A percentile compares a stretch with the other conserved stretches of the same genome.
Conservation (phyloP, 176 grass and related monocot genomes). For the Coix lacrymajobi region DNA sequence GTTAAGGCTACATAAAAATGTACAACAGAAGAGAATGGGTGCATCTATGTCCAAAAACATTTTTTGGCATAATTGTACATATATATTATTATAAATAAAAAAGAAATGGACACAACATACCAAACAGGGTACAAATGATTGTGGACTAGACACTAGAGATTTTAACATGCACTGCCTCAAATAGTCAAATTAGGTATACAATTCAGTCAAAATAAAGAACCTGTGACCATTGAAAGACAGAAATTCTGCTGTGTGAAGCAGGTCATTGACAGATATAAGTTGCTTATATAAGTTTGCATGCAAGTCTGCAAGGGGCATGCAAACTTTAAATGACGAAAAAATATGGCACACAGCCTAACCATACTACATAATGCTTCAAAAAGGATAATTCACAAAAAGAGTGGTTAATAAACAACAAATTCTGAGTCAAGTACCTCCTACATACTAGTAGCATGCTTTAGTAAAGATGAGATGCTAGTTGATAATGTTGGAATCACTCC, state of each 20-base stretch:
- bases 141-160: not conserved
- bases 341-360: not conserved
- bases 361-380: not conserved
- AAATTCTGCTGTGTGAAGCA: not conserved
- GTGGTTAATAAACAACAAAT: not conserved
- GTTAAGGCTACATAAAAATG: not conserved
- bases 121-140: not conserved
- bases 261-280: not conserved
- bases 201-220: not conserved
- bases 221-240: not conserved
- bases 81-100: not conserved
- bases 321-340: not conserved
- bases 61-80: not conserved
- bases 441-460: not conserved
- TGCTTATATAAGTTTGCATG: too few relatives aligned
- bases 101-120: not conserved
- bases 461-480: not conserved
- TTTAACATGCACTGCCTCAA: not conserved
- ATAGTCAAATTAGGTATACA: not conserved
- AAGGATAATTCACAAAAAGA: constrained; percentile 5
- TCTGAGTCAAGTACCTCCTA: too few relatives aligned
- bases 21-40: not conserved
- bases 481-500: not conserved
- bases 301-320: not conserved
- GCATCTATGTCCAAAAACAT: not conserved